Conservation (phyloP, 345 rosid species). For the Anacardium occidentale region DNA sequence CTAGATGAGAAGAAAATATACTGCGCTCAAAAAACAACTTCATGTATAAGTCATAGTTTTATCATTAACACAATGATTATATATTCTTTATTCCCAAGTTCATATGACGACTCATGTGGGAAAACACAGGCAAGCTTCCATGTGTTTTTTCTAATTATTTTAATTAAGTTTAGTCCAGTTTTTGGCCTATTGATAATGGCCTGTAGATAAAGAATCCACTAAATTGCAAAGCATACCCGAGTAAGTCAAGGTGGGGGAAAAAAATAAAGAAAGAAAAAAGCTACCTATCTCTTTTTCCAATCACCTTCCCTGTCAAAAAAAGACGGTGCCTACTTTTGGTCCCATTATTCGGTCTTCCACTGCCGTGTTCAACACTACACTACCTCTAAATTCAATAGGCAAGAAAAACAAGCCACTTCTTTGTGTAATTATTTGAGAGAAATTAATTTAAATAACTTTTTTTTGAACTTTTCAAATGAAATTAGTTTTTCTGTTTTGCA, state of each 20-base stretch:
- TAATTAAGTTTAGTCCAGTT: not conserved
- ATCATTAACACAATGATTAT: not conserved
- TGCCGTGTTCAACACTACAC: conserved; percentile 38
- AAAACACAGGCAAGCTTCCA: not conserved
- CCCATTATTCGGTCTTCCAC: conserved; percentile 23
- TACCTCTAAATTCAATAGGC: conserved; percentile 28
- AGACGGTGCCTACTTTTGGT: conserved; percentile 58
- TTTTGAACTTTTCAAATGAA: no score
- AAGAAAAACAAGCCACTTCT: conserved; percentile 1
- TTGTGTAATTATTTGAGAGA: no score
- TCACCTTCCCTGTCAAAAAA: conserved; percentile 25
- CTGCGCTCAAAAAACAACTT: no score
- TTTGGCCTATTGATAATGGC: not conserved
- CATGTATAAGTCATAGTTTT: not conserved
- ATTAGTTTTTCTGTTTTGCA: no score
- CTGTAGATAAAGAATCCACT: not conserved
- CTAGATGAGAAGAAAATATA: no score
- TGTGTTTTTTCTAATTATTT: not conserved
- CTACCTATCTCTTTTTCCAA: not conserved
- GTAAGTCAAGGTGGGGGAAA: conserved; percentile 3
- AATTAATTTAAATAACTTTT: no score
- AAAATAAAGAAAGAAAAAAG: not conserved
- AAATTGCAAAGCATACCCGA: not conserved
- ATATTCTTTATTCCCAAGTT: not conserved
- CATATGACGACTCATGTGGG: no score